Percentiles rank a stretch among this genome's conserved stretches.
phyloP scores from a whole-genome alignment of 73 alveolate species.

The Diophrys appendiculata region DNA sequence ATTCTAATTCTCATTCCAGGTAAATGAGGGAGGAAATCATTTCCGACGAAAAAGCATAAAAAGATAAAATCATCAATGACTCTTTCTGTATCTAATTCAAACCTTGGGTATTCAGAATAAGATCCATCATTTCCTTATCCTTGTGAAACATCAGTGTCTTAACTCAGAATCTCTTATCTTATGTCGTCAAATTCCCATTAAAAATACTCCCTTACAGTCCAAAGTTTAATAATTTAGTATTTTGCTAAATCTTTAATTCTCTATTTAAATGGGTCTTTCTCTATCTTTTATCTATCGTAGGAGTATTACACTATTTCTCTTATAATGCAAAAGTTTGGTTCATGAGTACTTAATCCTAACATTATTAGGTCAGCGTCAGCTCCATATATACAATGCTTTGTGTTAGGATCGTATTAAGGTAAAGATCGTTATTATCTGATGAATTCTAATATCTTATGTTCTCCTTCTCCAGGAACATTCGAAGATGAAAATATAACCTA shows the following conservation, averaged over 20 bases:
- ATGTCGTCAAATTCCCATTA: slow-evolving; percentile 33
- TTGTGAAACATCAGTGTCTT: no score
- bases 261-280: background rate
- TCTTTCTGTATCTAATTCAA: slow-evolving; percentile 85
- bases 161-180: no score
- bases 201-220: slow-evolving; percentile 91
- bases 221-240: slow-evolving; percentile 78
- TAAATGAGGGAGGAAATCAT: slow-evolving; percentile 98
- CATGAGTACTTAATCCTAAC: slow-evolving; percentile 98
- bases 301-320: slow-evolving; percentile 82
- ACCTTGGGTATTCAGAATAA: slow-evolving; percentile 66
- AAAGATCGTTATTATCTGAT: slow-evolving; percentile 86
- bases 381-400: slow-evolving; percentile 98
- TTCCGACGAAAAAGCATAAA: slow-evolving; percentile 99
- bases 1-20: slow-evolving; percentile 96
- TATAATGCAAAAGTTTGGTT: slow-evolving; percentile 95
- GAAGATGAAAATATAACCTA: slow-evolving; percentile 86
- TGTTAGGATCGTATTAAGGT: slow-evolving; percentile 82
- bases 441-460: slow-evolving; percentile 96
- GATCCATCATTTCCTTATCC: no score
- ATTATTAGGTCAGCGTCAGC: slow-evolving; percentile 99
- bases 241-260: background rate
- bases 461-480: slow-evolving; percentile 98
- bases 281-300: background rate
- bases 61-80: slow-evolving; percentile 97